Conservation (phyloP, 108 stramenopile species). For the Discostella pseudostelligera region DNA sequence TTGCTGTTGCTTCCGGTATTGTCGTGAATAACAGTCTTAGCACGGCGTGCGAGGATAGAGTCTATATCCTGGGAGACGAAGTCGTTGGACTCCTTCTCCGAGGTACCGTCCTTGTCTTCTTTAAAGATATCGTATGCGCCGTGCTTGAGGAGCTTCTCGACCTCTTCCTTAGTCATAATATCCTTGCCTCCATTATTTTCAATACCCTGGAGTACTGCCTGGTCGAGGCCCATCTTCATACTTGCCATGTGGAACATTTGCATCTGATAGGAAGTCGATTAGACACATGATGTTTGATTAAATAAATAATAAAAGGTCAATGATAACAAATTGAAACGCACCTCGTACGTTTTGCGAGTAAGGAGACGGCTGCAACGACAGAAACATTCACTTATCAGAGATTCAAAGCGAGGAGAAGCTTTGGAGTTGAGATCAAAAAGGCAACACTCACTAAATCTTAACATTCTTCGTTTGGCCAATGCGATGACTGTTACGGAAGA, state of each 20-base stretch:
- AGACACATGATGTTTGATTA: background rate
- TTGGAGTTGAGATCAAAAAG: background rate
- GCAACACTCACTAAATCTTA: conserved; percentile 48
- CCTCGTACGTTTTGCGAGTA: conserved; percentile 95
- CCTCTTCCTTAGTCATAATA: conserved; percentile 78
- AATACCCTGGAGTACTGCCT: conserved; percentile 94
- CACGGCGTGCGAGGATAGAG: conserved; percentile 72
- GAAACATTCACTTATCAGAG: background rate
- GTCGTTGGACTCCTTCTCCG: conserved; percentile 78
- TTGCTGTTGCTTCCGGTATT: conserved; percentile 68
- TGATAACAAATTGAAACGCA: conserved; percentile 2
- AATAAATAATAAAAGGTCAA: background rate
- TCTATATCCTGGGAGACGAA: conserved; percentile 87
- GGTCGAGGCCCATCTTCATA: conserved; percentile 98
- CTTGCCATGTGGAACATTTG: conserved; percentile 98
- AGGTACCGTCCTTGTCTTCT: conserved; percentile 79
- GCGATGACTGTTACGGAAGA: conserved; percentile 63
- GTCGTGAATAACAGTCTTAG: conserved; percentile 79
- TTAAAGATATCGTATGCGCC: conserved; percentile 91
- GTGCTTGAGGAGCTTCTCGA: conserved; percentile 75
- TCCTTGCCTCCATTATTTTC: conserved; percentile 65
- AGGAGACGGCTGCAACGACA: conserved; percentile 71
- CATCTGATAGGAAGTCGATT: conserved; percentile 22
- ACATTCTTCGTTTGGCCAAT: conserved; percentile 98
- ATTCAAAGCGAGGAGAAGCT: background rate